Conservation (phyloP, 768 basidiomycete genomes). For the Pleurotus salmoneostramineus region DNA sequence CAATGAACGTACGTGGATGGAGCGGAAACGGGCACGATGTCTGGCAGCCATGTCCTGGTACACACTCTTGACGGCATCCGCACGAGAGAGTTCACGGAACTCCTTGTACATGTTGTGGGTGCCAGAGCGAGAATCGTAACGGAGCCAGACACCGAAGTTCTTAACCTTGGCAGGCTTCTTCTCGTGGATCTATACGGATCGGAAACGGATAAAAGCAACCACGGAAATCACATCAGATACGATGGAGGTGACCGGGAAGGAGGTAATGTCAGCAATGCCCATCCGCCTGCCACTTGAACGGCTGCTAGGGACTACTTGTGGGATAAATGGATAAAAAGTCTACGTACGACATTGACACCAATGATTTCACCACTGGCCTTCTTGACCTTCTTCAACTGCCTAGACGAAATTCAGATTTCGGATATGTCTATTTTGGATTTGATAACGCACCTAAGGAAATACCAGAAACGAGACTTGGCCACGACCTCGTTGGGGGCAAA, state of each 20-base stretch:
- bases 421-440: not conserved
- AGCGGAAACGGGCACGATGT: slow-evolving; percentile 98
- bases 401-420: slow-evolving; percentile 18
- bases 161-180: slow-evolving; percentile 98
- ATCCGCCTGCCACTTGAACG: slow-evolving; percentile 84
- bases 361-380: slow-evolving; percentile 99
- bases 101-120: slow-evolving; percentile 99
- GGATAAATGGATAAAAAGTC: slow-evolving; percentile 32
- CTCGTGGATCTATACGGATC: slow-evolving; percentile 79
- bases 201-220: slow-evolving; percentile 16
- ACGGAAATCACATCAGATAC: slow-evolving; percentile 23
- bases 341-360: slow-evolving; percentile 94
- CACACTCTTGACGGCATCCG: slow-evolving; percentile 92
- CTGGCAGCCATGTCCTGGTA: slow-evolving; percentile 99
- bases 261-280: slow-evolving; percentile 49
- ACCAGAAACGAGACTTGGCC: slow-evolving; percentile 99
- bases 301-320: slow-evolving; percentile 55
- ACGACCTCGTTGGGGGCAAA: slow-evolving; percentile 99
- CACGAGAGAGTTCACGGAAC: slow-evolving; percentile 93
- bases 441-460: slow-evolving; percentile 80
- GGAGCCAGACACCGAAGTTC: slow-evolving; percentile 99
- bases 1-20: slow-evolving; percentile 79
- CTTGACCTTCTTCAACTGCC: slow-evolving; percentile 98
- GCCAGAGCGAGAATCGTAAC: slow-evolving; percentile 98
- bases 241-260: slow-evolving; percentile 16